Base-by-base conservation (phyloP, 2,329 filamentous ascomycete genomes). In the Fusarium albidum region DNA sequence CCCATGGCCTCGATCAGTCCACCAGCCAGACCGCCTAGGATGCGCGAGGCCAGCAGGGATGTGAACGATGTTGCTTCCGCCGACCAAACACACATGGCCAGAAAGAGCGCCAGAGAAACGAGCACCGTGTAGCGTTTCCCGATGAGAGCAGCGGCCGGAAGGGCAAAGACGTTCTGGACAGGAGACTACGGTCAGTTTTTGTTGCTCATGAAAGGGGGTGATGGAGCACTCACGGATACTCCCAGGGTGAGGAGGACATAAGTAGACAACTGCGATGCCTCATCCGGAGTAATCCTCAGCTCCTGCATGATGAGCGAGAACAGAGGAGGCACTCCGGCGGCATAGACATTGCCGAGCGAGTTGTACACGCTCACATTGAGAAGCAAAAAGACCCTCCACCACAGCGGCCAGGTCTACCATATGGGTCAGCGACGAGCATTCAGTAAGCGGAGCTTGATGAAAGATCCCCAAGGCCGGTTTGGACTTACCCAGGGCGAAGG, bases 321-420 rank as follows among this genome's bases (percentile, higher is more conserved):
- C 25, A 42, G 26, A 42, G 39, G 26, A 8, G 39, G 29, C 17
- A 42, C 17, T 15, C 39, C 39, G 17, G 39, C 26, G 17, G 26
- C 26, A 14, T 17, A 42, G 39, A 18, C 26, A 10, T 42, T 42
- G 7, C 39, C 39, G 27, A 42, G 39, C 26, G 29, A 17, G 17
- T 42, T 42, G 39, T 42, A 42, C 25, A 42, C 15, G 39, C 39
- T 42, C 27, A 42, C 39, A 28, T 42, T 42, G 26, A 42, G 15
- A n/a, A 42, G 39, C 15, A 42, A 18, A 18, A 42, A 28, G 15
- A 42, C 25, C 10, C 39, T 26, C 39, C 39, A 42, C 39, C 39
- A 42, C 13, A 42, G 13, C 17, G 39, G 39, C 39, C 39, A 42
- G 25, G 26, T 15, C 39, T 42, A 28, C 25, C 21, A 21, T 21